Conservation (phyloP, 2,329 filamentous ascomycete genomes). For the Aspergillus floridensis region DNA sequence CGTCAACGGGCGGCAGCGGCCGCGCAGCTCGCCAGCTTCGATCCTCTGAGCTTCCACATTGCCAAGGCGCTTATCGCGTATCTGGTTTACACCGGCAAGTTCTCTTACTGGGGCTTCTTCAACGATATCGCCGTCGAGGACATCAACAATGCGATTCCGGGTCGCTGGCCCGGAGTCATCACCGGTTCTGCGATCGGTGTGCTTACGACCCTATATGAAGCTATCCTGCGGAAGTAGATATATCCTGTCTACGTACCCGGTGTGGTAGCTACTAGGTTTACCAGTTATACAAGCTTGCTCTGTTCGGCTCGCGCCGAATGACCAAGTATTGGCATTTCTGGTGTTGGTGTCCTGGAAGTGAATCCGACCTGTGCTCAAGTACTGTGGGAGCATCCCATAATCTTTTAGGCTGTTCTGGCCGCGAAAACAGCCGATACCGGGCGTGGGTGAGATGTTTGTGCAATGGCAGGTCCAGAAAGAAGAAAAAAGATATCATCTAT, state of each 20-base stretch:
- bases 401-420: too few species aligned
- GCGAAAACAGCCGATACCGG: not conserved
- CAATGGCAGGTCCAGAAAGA: not conserved
- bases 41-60: slow-evolving; percentile 88
- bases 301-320: not conserved
- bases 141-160: slow-evolving; percentile 40
- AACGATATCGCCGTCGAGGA: slow-evolving; percentile 34
- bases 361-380: not conserved
- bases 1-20: slow-evolving; percentile 14
- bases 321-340: not conserved
- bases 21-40: slow-evolving; percentile 51
- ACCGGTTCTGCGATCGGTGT: slow-evolving; percentile 42
- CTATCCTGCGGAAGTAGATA: slow-evolving; percentile 42
- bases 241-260: not conserved
- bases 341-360: not conserved
- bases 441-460: not conserved
- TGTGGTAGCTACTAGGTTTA: too few species aligned
- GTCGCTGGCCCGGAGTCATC: slow-evolving; percentile 40
- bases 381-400: not conserved
- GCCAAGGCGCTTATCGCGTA: slow-evolving; percentile 79
- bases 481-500: not conserved
- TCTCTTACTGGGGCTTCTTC: slow-evolving; percentile 39
- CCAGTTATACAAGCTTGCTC: not conserved
- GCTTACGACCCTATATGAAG: slow-evolving; percentile 46
- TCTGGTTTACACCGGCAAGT: slow-evolving; percentile 66